Base-by-base conservation (phyloP, 2,329 filamentous ascomycete species). In the Didymella pomorum region DNA sequence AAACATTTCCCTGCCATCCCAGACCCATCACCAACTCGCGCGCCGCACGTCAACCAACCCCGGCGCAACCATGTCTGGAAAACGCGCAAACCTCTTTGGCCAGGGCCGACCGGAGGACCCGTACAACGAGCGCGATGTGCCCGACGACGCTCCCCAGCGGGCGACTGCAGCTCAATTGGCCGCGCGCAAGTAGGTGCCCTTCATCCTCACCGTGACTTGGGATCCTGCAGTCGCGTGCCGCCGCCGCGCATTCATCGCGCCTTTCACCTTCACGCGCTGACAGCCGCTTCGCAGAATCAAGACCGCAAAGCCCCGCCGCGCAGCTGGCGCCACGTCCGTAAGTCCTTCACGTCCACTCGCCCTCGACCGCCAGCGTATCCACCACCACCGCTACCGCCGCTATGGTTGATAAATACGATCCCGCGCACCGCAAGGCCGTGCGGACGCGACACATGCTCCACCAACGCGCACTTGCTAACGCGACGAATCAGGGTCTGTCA, bases 141-240 rank as follows among this genome's bases (percentile, higher is more conserved):
- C 76, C 26, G 78, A 77, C 45, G 82, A 84, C 2, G 75, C 77
- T 64, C 79, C 80, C 25, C 78, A 80, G 65, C 79, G 78, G 72
- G 83, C 83, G 31, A 85, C 82, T 26, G 83, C 83, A 37, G 82
- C 83, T 37, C 83, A 85, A 73, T 49, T 85, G 73, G 83, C 83
- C 29, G 76, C 72, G 59, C 80, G 83, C 76, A 85, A 81, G 83
- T 85, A 77, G 80, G 83, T 84, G 45, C 61, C 63, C 54, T 49
- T 65, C 52, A 35, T 52, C 41, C 51, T 55, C 33, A 25, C 52
- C 26, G 26, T 31, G 43, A 53, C 58, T 26, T 26, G 33, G 25
- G 10, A 26, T 41, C 37, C 31, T 2, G 16, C 16, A 11, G 16
- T 53, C 46, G 46, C 53, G 52, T 46, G 44, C 44, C 45, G 39